Conservation (phyloP, 116 monocot genomes). For the Iris pallida region DNA sequence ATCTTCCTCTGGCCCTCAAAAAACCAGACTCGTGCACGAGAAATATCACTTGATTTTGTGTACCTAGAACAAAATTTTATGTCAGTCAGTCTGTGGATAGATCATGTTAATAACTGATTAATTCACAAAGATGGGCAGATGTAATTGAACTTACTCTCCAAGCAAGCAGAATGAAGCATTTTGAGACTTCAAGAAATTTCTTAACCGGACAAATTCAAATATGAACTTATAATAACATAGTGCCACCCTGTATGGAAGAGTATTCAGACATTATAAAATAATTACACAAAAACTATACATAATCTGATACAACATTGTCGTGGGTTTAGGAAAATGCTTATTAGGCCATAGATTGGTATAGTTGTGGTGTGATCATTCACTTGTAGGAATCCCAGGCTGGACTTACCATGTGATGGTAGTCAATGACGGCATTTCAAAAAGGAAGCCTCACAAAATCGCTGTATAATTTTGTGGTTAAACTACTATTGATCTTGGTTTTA, state of each 20-base stretch:
- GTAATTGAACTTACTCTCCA: slow-evolving; percentile 73
- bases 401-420: no score
- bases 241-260: slow-evolving; percentile 69
- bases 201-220: slow-evolving; percentile 83
- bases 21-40: slow-evolving; percentile 95
- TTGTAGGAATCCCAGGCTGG: no score
- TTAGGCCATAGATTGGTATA: no score
- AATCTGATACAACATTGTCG: no score
- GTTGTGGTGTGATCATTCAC: no score
- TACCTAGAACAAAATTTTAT: slow-evolving; percentile 38
- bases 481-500: no score
- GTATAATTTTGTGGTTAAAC: no score
- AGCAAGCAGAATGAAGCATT: slow-evolving; percentile 92
- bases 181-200: slow-evolving; percentile 87
- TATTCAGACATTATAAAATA: neutral
- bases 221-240: slow-evolving; percentile 86
- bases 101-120: neutral
- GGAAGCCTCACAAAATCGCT: no score
- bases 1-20: slow-evolving; percentile 87
- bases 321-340: neutral
- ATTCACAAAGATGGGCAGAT: neutral
- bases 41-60: slow-evolving; percentile 86
- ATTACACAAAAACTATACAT: neutral
- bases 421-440: no score
- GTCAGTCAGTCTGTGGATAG: neutral